phyloP scores from a whole-genome alignment of 73 alveolate species.

The Paramecium sexaurelia region DNA sequence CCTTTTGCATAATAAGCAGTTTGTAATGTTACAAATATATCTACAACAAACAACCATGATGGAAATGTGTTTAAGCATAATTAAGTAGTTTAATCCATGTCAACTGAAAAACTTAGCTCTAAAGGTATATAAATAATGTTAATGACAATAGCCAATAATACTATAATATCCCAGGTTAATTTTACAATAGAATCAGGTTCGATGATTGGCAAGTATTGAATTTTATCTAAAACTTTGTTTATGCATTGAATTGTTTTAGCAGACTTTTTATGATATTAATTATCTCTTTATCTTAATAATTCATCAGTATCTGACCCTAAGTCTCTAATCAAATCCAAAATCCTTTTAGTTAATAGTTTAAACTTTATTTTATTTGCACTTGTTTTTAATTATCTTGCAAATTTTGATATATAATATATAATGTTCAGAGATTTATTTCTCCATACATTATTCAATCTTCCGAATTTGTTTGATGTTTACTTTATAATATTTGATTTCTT shows the following conservation, averaged over 20 bases:
- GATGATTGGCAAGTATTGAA: constrained; percentile 2
- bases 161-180: constrained; percentile 9
- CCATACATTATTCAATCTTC: constrained; percentile 37
- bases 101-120: constrained; percentile 8
- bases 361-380: constrained; percentile 33
- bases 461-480: not conserved
- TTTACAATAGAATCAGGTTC: constrained; percentile 25
- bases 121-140: constrained; percentile 21
- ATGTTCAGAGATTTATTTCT: constrained; percentile 20
- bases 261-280: constrained; percentile 27
- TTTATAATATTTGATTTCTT: not conserved
- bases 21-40: not conserved
- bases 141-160: not conserved
- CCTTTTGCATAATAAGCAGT: constrained; percentile 55
- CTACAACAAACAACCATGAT: not conserved
- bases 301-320: constrained; percentile 8
- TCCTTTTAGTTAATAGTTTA: not conserved
- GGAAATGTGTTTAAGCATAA: constrained; percentile 10
- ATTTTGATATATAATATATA: constrained; percentile 13
- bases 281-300: not conserved
- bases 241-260: not conserved
- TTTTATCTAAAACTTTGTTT: not conserved
- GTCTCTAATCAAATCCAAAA: not conserved
- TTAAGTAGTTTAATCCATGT: not conserved
- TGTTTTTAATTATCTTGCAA: constrained; percentile 12